Percentiles rank a stretch among this genome's conserved stretches.
Evolutionary conservation across 768 basidiomycete species (phyloP).

Genomic region (Suillus paluster): DNA sequence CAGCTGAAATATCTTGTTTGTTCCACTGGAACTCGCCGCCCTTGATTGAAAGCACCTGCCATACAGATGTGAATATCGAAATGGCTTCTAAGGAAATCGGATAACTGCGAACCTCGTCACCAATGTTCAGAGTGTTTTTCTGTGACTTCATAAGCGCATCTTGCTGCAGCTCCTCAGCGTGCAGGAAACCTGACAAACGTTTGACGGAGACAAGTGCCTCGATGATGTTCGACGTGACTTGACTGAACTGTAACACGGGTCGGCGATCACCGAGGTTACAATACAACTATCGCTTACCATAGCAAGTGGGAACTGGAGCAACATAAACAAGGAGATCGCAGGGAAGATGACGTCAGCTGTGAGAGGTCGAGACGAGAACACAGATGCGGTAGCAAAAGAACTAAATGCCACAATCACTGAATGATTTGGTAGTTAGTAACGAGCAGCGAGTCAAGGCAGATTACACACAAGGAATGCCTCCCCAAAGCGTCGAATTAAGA

Average conservation of each 20-base stretch:
- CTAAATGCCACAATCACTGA: conserved; percentile 77
- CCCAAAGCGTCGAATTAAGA: conserved; percentile 66
- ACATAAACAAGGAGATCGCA: conserved; percentile 88
- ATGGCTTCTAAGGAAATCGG: neutral
- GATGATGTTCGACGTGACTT: conserved; percentile 80
- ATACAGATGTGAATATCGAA: neutral
- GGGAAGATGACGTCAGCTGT: conserved; percentile 96
- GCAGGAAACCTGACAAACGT: conserved; percentile 77
- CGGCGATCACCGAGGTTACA: neutral
- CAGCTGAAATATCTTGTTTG: conserved; percentile 54
- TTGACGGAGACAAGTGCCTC: conserved; percentile 85
- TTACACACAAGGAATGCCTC: conserved; percentile 59
- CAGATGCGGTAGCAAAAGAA: conserved; percentile 77
- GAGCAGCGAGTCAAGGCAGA: neutral
- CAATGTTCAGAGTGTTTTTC: conserved; percentile 47
- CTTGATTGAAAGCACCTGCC: conserved; percentile 65
- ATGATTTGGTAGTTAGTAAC: conserved; percentile 7
- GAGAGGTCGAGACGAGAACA: conserved; percentile 64
- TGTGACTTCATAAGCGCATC: conserved; percentile 68
- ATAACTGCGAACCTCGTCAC: conserved; percentile 55
- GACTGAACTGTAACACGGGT: conserved; percentile 52
- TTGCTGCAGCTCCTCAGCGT: conserved; percentile 76
- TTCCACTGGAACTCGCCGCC: conserved; percentile 87
- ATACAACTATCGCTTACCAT: conserved; percentile 57
- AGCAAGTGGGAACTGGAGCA: conserved; percentile 83